Evolutionary conservation across 257 asterid species (phyloP).

Genomic region (Salvia splendens): DNA sequence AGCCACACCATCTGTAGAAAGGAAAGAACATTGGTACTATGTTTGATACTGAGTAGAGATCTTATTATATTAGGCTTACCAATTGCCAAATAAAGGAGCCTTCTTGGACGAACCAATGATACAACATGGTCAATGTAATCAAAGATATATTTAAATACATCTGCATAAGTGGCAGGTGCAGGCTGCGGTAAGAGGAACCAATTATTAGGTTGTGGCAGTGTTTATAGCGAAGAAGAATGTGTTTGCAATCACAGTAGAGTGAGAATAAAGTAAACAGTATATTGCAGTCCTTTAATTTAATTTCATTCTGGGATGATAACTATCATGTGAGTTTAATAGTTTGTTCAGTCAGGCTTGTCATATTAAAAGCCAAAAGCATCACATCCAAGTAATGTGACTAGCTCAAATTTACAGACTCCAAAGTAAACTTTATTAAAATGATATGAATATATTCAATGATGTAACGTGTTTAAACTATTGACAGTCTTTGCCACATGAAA

Average conservation of each 20-base stretch:
- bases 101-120: constrained; percentile 89
- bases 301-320: constrained; percentile 2
- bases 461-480: constrained; percentile 8
- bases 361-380: constrained; percentile 22
- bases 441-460: constrained; percentile 12
- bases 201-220: constrained; percentile 15
- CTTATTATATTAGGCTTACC: constrained; percentile 52
- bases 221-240: neutral
- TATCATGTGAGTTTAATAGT: constrained; percentile 6
- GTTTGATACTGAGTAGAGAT: constrained; percentile 21
- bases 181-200: constrained; percentile 59
- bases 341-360: constrained; percentile 18
- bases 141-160: constrained; percentile 79
- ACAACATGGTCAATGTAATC: constrained; percentile 89
- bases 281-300: neutral
- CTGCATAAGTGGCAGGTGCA: constrained; percentile 82
- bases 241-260: constrained; percentile 15
- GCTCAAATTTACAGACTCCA: constrained; percentile 2
- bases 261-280: constrained; percentile 12
- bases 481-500: neutral
- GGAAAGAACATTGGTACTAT: constrained; percentile 24
- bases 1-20: constrained; percentile 89
- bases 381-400: constrained; percentile 8
- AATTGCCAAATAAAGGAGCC: constrained; percentile 91
- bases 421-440: neutral